phyloP scores from a whole-genome alignment of 768 basidiomycete genomes.

The Pleurotus ostreatus region DNA sequence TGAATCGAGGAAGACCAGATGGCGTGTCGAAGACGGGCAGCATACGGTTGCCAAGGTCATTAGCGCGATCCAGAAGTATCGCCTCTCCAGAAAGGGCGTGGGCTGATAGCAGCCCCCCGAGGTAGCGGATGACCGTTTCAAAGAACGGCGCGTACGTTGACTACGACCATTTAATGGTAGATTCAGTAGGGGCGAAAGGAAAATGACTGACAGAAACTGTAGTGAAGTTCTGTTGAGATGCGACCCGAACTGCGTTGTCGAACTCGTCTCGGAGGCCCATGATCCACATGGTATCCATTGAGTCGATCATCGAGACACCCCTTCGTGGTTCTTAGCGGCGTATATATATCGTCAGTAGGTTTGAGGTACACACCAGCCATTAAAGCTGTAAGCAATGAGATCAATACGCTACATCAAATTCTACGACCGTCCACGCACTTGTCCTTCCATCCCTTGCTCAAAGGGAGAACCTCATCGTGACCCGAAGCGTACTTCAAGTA shows the following conservation, averaged over 20 bases:
- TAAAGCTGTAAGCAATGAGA: constrained; percentile 46
- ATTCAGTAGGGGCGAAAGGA: neutral
- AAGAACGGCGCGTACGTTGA: constrained; percentile 52
- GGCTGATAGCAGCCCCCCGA: constrained; percentile 84
- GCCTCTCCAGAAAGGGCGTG: constrained; percentile 69
- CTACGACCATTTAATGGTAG: constrained; percentile 11
- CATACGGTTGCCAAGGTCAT: constrained; percentile 72
- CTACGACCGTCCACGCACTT: neutral
- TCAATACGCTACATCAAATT: neutral
- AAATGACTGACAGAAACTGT: constrained; percentile 20
- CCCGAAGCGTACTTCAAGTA: constrained; percentile 61
- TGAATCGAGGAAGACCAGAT: constrained; percentile 67
- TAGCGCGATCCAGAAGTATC: constrained; percentile 62
- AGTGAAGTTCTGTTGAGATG: constrained; percentile 44
- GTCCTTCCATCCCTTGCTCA: constrained; percentile 25
- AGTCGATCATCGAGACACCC: constrained; percentile 72
- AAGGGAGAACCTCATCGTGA: constrained; percentile 58
- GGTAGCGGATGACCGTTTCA: constrained; percentile 86
- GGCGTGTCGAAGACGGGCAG: constrained; percentile 69
- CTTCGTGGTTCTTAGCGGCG: neutral
- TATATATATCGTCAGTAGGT: neutral
- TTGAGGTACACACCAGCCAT: constrained; percentile 48
- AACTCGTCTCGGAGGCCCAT: constrained; percentile 78
- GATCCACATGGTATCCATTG: constrained; percentile 82
- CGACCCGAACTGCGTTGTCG: constrained; percentile 50